A percentile compares a stretch with the other conserved stretches of the same genome.
Conservation (phyloP, 768 basidiomycete genomes). For the Cystoderma amianthinum region DNA sequence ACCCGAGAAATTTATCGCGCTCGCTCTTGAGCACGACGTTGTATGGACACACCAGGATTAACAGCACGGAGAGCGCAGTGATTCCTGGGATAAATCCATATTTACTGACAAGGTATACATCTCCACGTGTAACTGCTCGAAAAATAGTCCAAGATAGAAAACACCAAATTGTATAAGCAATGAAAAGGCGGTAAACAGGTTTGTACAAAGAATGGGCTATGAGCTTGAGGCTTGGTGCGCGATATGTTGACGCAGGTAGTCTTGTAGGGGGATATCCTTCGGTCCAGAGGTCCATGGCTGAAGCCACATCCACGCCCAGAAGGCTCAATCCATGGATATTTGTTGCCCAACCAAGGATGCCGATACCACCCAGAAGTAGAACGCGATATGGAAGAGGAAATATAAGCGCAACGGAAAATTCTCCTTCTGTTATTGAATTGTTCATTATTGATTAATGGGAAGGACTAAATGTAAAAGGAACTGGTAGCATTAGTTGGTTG, state of each 20-base stretch:
- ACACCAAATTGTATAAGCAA: constrained; percentile 54
- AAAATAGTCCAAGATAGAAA: constrained; percentile 66
- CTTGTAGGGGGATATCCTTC: constrained; percentile 19
- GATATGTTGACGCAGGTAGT: constrained; percentile 17
- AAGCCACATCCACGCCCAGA: constrained; percentile 66
- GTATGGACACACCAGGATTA: constrained; percentile 60
- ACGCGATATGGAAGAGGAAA: constrained; percentile 94
- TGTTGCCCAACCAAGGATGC: constrained; percentile 86
- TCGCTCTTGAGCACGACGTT: constrained; percentile 62
- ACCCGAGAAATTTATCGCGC: constrained; percentile 76
- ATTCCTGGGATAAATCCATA: constrained; percentile 75
- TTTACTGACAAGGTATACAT: constrained; percentile 55
- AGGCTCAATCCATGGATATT: constrained; percentile 82
- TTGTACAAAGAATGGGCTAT: constrained; percentile 40
- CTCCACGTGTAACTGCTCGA: constrained; percentile 49
- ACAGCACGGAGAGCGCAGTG: constrained; percentile 49
- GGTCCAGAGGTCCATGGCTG: constrained; percentile 60
- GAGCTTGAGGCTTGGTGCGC: constrained; percentile 21
- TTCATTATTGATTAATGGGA: constrained; percentile 11
- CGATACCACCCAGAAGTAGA: constrained; percentile 69
- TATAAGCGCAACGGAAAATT: constrained; percentile 41
- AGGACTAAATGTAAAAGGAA: background rate
- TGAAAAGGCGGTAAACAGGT: constrained; percentile 63
- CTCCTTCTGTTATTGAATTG: constrained; percentile 15
- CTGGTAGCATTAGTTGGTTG: background rate